Percentiles rank a stretch among this genome's conserved stretches.
Conservation (phyloP, 257 asterid genomes). For the Nicotiana noctiflora region DNA sequence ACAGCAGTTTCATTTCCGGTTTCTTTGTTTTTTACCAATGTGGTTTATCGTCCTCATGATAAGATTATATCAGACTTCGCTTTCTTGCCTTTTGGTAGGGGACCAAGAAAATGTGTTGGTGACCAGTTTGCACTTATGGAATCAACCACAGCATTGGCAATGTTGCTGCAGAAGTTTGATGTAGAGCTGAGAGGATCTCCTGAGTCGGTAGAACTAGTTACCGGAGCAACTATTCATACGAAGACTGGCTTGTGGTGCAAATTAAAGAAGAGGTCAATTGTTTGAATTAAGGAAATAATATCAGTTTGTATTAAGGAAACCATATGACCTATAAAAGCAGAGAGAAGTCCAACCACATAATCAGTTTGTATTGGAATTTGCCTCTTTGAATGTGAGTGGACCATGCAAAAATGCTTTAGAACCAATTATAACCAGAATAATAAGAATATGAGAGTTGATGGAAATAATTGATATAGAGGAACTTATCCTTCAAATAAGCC, state of each 20-base stretch:
- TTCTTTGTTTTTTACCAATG: background rate
- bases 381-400: too few relatives aligned
- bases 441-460: too few relatives aligned
- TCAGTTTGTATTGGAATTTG: too few relatives aligned
- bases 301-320: too few relatives aligned
- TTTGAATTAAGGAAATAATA: background rate
- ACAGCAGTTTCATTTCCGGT: background rate
- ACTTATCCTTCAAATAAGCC: too few relatives aligned
- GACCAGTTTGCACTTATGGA: slow-evolving; percentile 98
- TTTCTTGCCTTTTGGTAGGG: slow-evolving; percentile 96
- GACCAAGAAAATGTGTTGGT: slow-evolving; percentile 95
- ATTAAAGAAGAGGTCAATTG: slow-evolving; percentile 44
- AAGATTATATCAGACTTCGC: slow-evolving; percentile 83
- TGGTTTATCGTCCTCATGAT: background rate
- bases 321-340: too few relatives aligned
- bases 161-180: slow-evolving; percentile 64
- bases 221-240: slow-evolving; percentile 96
- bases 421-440: too few relatives aligned
- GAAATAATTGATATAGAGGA: too few relatives aligned
- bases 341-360: too few relatives aligned
- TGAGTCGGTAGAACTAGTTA: slow-evolving; percentile 69
- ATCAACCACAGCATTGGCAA: slow-evolving; percentile 76
- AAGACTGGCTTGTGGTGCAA: slow-evolving; percentile 88
- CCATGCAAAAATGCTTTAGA: too few relatives aligned
- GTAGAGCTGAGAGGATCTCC: slow-evolving; percentile 54